Base-by-base conservation (phyloP, 257 asterid species). In the Lavandula angustifolia region DNA sequence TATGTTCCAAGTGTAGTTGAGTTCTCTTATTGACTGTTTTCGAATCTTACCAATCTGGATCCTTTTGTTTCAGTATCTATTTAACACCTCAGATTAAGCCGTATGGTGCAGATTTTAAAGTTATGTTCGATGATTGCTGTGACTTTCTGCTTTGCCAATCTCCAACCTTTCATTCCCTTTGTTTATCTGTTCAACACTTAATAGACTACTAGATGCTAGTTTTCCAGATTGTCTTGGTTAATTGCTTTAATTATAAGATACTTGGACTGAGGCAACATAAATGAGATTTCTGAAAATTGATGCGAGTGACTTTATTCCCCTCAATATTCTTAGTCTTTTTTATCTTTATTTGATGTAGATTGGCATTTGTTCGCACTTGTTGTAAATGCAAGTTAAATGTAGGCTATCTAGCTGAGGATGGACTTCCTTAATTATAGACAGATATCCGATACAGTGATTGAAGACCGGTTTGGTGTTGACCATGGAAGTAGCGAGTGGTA, bases 391-490 rank as follows among this genome's bases (percentile, higher is more conserved):
- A 40, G 27, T 58, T 50, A 47, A 52, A 55, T 48, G 9, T 76
- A 34, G 27, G 27, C 27, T 22, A 22, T 22, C 27, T 22, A 22
- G 62, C 13, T 9, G 46, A 60, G 55, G 50, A 56, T 67, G 52
- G 46, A 64, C 50, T 75, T 75, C 85, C 89, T 87, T 85, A 79
- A 78, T 71, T 31, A 63, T 50, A 53, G 13, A 43, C 64, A 94
- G 99, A 82, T 94, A 74, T 94, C 99, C 41, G 99, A 94, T 78
- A 94, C 99, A 31, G 97, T 94, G 65, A 90, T 94, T 67, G 99
- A 94, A 73, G 99, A 94, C 72, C 94, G 99, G 48, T 94, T 90
- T 78, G 95, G 95, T 65, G 96, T 87, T 71, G 96, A 87, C 64
- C 99, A 84, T 79, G 99, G 99, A 79, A 94, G 92, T 66, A 81